Evolutionary conservation across 495 filamentous ascomycete genomes (phyloP).

Genomic region (Penicillium cosmopolitanum): DNA sequence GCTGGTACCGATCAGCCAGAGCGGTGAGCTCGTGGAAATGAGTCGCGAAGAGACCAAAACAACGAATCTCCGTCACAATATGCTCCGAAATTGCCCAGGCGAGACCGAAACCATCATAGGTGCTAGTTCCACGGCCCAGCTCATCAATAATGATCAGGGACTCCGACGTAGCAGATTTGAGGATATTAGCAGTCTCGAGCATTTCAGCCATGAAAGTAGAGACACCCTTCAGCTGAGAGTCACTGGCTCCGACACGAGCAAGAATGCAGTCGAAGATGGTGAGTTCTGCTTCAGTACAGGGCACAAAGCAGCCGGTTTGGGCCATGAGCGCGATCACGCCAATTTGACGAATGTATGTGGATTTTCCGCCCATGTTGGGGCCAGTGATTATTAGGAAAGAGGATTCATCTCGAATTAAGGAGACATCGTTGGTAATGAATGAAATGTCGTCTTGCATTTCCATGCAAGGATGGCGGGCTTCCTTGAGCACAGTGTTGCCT

Average conservation of each 20-base stretch:
- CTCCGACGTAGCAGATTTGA: constrained; percentile 93
- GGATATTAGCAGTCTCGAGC: constrained; percentile 97
- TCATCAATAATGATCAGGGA: constrained; percentile 98
- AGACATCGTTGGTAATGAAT: constrained; percentile 98
- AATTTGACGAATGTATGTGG: constrained; percentile 97
- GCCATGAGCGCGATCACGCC: constrained; percentile 98
- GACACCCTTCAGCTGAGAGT: constrained; percentile 96
- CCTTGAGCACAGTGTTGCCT: constrained; percentile 87
- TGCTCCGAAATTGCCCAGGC: constrained; percentile 99
- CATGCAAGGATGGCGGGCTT: constrained; percentile 97
- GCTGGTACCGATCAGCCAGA: constrained; percentile 77
- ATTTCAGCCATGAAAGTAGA: constrained; percentile 99
- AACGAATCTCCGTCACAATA: constrained; percentile 92
- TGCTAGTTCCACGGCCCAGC: constrained; percentile 95
- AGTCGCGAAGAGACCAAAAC: constrained; percentile 92
- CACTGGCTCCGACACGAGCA: constrained; percentile 91
- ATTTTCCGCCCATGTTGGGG: constrained; percentile 99
- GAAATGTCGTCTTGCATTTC: constrained; percentile 98
- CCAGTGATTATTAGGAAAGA: constrained; percentile 97
- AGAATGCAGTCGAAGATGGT: constrained; percentile 99
- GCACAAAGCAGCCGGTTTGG: constrained; percentile 95
- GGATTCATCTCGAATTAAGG: constrained; percentile 74
- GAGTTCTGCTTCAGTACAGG: constrained; percentile 85
- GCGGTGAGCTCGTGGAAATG: constrained; percentile 99
- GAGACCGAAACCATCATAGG: constrained; percentile 97